Evolutionary conservation across 1,139 yeast genomes (phyloP).

Genomic region (Protomyces pachydermus): DNA sequence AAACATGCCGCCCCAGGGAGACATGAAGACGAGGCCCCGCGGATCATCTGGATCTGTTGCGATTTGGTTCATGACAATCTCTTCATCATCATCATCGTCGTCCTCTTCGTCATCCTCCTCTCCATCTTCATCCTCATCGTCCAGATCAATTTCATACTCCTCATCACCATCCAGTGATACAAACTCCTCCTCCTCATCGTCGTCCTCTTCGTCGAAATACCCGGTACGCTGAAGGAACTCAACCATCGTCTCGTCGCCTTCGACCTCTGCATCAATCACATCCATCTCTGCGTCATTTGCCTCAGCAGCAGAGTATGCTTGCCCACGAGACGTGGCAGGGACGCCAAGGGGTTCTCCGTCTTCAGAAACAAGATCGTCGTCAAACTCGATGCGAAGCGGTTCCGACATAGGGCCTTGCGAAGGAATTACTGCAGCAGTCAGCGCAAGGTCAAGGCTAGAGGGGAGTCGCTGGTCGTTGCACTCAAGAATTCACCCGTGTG

Average conservation of each 20-base stretch:
- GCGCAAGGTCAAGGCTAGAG: too few relatives aligned
- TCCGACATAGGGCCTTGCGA: not conserved
- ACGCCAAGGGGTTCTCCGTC: not conserved
- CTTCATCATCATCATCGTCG: slow-evolving; percentile 9
- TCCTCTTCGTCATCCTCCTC: not conserved
- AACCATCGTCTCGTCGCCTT: not conserved
- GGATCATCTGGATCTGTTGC: slow-evolving; percentile 7
- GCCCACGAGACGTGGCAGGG: not conserved
- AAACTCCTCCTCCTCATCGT: slow-evolving; percentile 12
- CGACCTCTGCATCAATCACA: not conserved
- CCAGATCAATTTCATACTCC: not conserved
- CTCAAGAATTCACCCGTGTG: too few relatives aligned
- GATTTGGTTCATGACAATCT: slow-evolving; percentile 4
- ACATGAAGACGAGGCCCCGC: not conserved
- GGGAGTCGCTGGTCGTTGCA: too few relatives aligned
- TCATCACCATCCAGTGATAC: not conserved
- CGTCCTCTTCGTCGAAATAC: slow-evolving; percentile 1
- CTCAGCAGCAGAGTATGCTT: not conserved
- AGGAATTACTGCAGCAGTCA: too few relatives aligned
- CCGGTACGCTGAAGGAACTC: not conserved
- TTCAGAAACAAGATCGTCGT: not conserved
- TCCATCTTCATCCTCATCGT: not conserved
- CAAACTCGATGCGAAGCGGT: not conserved
- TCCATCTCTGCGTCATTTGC: not conserved
- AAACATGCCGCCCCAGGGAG: not conserved